phyloP scores from a whole-genome alignment of 2,329 filamentous ascomycete species.

The Dactylellina haptotyla region DNA sequence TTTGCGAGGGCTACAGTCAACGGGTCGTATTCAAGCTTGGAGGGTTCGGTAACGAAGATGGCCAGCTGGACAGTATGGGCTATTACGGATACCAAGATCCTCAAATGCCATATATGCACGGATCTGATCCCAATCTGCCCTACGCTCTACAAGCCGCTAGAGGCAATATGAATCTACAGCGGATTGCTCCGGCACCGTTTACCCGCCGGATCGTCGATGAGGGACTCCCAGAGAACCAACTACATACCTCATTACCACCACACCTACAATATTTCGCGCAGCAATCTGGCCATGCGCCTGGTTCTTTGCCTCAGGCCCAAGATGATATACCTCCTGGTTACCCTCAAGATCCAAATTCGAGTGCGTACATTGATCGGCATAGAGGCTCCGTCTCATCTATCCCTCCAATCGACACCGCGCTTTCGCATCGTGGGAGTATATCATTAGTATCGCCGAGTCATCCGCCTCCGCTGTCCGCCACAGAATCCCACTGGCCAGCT shows the following conservation, averaged over 20 bases:
- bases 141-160: constrained; percentile 46
- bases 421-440: constrained; percentile 33
- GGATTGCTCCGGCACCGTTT: constrained; percentile 57
- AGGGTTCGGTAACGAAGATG: constrained; percentile 47
- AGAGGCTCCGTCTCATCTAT: constrained; percentile 35
- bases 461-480: constrained; percentile 37
- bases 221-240: constrained; percentile 38
- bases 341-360: constrained; percentile 38
- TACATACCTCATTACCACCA: constrained; percentile 34
- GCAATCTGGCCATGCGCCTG: constrained; percentile 21
- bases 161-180: constrained; percentile 55
- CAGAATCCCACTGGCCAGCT: constrained; percentile 47
- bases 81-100: constrained; percentile 46
- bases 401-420: constrained; percentile 33
- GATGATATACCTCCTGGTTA: constrained; percentile 39
- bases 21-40: constrained; percentile 76
- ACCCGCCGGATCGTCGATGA: constrained; percentile 42
- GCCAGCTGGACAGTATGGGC: constrained; percentile 41
- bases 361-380: constrained; percentile 29
- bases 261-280: constrained; percentile 46
- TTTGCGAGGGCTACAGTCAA: constrained; percentile 85
- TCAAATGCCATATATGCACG: constrained; percentile 42
- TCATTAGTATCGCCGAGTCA: constrained; percentile 43
- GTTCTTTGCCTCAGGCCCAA: background rate
- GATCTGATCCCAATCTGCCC: constrained; percentile 36